Evolutionary conservation across 441 rosid genomes (phyloP).

Genomic region (Metrosideros polymorpha): DNA sequence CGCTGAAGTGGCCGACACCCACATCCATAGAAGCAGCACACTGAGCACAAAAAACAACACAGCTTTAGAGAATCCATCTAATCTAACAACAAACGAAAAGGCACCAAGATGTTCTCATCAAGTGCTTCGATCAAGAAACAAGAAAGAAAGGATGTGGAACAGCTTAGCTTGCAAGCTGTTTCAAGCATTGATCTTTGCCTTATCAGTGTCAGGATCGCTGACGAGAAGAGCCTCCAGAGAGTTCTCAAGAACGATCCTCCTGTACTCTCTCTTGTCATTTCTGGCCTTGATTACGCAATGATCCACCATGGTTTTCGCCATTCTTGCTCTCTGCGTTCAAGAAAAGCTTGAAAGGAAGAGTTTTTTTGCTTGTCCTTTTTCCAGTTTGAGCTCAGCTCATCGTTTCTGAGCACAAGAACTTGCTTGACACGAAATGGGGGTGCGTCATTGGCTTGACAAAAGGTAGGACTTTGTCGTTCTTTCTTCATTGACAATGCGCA

Average conservation of each 20-base stretch:
- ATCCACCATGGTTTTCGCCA: neutral
- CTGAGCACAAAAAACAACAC: conserved; percentile 17
- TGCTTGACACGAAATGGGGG: neutral
- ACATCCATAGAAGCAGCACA: conserved; percentile 95
- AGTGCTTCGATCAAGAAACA: neutral
- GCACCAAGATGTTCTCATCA: neutral
- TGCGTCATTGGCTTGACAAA: neutral
- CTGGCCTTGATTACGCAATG: conserved; percentile 51
- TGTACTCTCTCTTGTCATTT: conserved; percentile 59
- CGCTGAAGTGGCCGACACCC: conserved; percentile 67
- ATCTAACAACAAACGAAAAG: neutral
- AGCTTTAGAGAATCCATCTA: neutral
- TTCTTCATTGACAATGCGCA: neutral
- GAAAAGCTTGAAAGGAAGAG: neutral
- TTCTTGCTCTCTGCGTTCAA: neutral
- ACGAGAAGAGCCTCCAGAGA: conserved; percentile 68
- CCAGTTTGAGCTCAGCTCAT: neutral
- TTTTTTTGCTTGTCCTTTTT: neutral
- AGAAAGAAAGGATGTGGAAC: neutral
- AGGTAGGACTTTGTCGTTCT: neutral
- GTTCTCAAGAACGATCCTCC: conserved; percentile 57
- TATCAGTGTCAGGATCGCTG: conserved; percentile 85
- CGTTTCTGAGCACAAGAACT: neutral
- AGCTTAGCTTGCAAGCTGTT: neutral
- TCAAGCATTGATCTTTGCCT: conserved; percentile 21